phyloP scores from a whole-genome alignment of 2,329 filamentous ascomycete genomes.

The Monosporascus sp. region DNA sequence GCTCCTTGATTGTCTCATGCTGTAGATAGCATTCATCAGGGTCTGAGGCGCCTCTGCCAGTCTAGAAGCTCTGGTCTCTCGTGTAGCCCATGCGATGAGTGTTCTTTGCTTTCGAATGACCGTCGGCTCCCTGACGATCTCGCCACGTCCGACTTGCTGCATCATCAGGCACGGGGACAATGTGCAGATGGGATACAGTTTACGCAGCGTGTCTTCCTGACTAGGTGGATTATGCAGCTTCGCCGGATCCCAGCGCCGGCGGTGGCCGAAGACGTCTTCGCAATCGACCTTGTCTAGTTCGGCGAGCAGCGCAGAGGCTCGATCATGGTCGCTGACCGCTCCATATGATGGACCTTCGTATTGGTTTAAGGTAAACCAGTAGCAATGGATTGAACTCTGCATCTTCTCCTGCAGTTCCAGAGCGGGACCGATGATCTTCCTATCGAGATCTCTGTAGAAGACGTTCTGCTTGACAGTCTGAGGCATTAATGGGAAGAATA shows the following conservation, averaged over 20 bases:
- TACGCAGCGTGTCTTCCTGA: not conserved
- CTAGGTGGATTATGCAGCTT: not conserved
- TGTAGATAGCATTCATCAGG: not conserved
- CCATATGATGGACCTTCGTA: not conserved
- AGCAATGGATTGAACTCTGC: not conserved
- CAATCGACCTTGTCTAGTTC: not conserved
- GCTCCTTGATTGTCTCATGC: not conserved
- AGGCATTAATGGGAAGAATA: not conserved
- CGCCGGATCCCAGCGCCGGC: not conserved
- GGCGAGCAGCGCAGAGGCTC: not conserved
- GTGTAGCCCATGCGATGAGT: not conserved
- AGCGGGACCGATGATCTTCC: not conserved
- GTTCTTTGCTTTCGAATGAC: constrained; percentile 1
- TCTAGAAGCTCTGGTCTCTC: not conserved
- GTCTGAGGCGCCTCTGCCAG: not conserved
- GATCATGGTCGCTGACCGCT: not conserved
- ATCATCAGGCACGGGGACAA: constrained; percentile 1
- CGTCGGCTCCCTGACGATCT: not conserved
- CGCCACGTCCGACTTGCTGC: not conserved
- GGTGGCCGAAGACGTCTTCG: not conserved
- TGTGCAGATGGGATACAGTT: not conserved
- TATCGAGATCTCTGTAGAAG: not conserved
- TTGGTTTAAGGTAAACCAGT: not conserved
- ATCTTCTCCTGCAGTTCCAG: not conserved
- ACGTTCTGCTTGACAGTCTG: too few relatives aligned